Base-by-base conservation (phyloP, 176 grass and related monocot genomes). In the Zoysia japonica region DNA sequence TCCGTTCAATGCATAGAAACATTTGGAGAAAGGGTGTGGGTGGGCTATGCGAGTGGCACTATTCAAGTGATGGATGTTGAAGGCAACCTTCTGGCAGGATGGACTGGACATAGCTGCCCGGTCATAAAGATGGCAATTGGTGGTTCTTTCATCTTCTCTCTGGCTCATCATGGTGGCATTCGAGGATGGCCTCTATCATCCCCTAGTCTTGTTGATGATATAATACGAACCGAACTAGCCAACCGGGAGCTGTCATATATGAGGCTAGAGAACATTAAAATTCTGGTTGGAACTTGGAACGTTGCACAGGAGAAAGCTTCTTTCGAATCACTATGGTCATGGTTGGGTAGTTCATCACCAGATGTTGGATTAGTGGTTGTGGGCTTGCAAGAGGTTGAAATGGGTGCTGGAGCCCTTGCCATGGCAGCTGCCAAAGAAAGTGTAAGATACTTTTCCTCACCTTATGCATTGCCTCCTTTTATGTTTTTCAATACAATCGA, bases 361-460 rank as follows among this genome's bases (percentile, higher is more conserved):
- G 90, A 95, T 82, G 86, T 88, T 83, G 96, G 86, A 28, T 83
- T 99, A 45, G 88, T 99, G 52, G 92, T 99, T 60, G 75, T 99
- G 77, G 96, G 96, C 51, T 83, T 99, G 78, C 96, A 99, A 80
- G 96, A 99, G 84, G 92, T 99, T 41, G 96, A 99, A 82, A 99
- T 99, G 96, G 96, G 96, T 84, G 96, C 96, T 77, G 96, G 96
- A 45, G 89, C 92, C 85, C 96, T 99, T 89, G 96, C 96, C 55
- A 93, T 99, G 90, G 90, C 96, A 49, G 96, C 92, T 4, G 96
- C 96, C 57, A 99, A 99, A 86, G 96, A 99, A 91, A 94, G 92
- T 85, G 96, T 99, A 91, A 91, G 83, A 83, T 70, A 63, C 51
- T 84, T 84, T 69, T 65, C 66, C 85, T 38, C 70, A 37, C 45